Conservation (phyloP, 2,329 filamentous ascomycete species). For the Akanthomyces muscarius region DNA sequence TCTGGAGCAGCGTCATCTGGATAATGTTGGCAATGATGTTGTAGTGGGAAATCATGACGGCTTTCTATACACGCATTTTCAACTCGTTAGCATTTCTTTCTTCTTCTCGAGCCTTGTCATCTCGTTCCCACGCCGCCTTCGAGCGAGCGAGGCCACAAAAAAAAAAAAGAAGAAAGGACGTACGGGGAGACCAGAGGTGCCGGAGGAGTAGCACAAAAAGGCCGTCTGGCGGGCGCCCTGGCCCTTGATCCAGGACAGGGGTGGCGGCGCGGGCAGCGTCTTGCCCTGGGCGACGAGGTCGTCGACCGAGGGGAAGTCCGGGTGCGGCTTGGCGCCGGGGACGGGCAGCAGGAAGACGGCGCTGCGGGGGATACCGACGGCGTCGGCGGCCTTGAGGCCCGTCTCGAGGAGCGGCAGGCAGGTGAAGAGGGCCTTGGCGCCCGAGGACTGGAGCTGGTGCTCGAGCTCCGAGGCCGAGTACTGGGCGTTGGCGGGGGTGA, state of each 20-base stretch:
- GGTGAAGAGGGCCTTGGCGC: constrained; percentile 68
- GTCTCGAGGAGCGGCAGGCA: constrained; percentile 62
- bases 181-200: constrained; percentile 74
- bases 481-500: constrained; percentile 70
- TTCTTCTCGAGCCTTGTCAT: neutral
- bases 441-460: constrained; percentile 67
- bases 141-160: neutral
- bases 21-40: constrained; percentile 76
- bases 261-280: constrained; percentile 48
- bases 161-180: constrained; percentile 20
- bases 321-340: constrained; percentile 50
- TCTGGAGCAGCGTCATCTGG: constrained; percentile 51
- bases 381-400: constrained; percentile 60
- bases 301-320: constrained; percentile 60
- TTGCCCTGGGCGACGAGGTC: constrained; percentile 61
- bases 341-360: constrained; percentile 67
- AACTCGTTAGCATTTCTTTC: neutral
- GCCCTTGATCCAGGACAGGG: constrained; percentile 57
- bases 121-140: neutral
- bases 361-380: constrained; percentile 57
- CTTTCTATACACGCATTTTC: constrained; percentile 52
- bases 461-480: constrained; percentile 67
- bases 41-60: constrained; percentile 75
- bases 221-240: constrained; percentile 66
- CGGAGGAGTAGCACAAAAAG: constrained; percentile 76